Evolutionary conservation across 139 green algal genomes (phyloP).

Genomic region (Monoraphidium neglectum): DNA sequence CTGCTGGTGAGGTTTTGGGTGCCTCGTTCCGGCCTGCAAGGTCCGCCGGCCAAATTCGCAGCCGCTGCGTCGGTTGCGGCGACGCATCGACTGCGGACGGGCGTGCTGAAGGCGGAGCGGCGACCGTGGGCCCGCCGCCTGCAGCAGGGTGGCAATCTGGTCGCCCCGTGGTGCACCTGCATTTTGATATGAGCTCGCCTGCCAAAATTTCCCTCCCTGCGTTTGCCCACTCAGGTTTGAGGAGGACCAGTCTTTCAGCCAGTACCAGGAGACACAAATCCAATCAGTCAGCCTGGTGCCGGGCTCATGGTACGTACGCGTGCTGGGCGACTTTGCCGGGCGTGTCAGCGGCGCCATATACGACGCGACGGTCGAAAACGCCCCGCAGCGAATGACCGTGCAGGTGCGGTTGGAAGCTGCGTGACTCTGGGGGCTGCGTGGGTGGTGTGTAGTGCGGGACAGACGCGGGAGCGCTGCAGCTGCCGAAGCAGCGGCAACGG

Average conservation of each 20-base stretch:
- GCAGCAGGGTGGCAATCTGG: background rate
- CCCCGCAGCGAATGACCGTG: conserved; percentile 38
- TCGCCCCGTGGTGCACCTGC: background rate
- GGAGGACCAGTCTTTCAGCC: conserved; percentile 46
- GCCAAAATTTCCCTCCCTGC: background rate
- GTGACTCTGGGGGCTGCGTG: no score
- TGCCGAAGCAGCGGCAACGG: no score
- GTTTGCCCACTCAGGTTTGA: conserved; percentile 43
- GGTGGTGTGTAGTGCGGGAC: no score
- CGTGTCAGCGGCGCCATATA: conserved; percentile 62
- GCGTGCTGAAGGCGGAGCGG: background rate
- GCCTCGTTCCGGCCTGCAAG: background rate
- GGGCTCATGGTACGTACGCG: conserved; percentile 67
- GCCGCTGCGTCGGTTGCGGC: no score
- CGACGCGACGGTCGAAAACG: conserved; percentile 49
- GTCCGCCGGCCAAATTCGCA: no score
- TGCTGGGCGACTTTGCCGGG: conserved; percentile 72
- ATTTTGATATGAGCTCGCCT: background rate
- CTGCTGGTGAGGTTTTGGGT: conserved; percentile 58
- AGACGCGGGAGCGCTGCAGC: no score
- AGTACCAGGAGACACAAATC: conserved; percentile 54
- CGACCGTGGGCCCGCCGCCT: background rate
- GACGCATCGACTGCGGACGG: no score
- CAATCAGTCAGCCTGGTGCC: conserved; percentile 56
- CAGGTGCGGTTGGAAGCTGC: conserved; percentile 36